Evolutionary conservation across 495 filamentous ascomycete genomes (phyloP), one percentile per base, ranked within the genome.

Genomic region (Penicillium pulvis): DNA sequence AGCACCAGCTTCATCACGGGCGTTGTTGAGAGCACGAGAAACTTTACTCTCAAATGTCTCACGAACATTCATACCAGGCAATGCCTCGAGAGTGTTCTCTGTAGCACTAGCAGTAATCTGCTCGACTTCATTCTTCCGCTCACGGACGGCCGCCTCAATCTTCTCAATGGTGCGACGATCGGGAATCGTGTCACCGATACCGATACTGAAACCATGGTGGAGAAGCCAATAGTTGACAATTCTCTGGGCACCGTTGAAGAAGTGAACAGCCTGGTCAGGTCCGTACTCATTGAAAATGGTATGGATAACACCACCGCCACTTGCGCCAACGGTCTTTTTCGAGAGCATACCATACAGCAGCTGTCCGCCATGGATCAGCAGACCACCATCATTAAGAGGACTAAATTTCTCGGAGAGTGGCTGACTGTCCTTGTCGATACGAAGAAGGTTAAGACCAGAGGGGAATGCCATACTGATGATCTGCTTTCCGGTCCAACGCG

Each of bases 401-500:
- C 76, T 80, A 45, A 82, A 82, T 43, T 81, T 83, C 65, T 84
- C 79, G 6, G 77, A 73, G 33, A 75, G 65, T 4, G 78, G 71
- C 17, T 82, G 77, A 42, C 78, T 78, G 24, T 83, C 83, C 57
- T 81, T 84, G 12, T 78, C 75, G 33, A 79, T 73, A 61, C 89
- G 86, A 31, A 86, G 66, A 28, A 97, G 82, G 67, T 95, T 98
- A 60, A 98, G 83, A 53, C 90, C 91, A 43, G 84, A 77, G 10
- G 93, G 94, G 58, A 99, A 90, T 50, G 92, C 85, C 82, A 99
- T 84, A 75, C 92, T 96, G 65, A 94, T 86, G 56, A 99, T 88
- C 75, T 99, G 94, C 75, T 99, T 99, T 63, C 94, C 94, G n/a
- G 95, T 97, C 94, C 94, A 99, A 58, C 90, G 84, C 17, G 95